Base-by-base conservation (phyloP, 2,329 filamentous ascomycete genomes). In the Beauveria medogensis region DNA sequence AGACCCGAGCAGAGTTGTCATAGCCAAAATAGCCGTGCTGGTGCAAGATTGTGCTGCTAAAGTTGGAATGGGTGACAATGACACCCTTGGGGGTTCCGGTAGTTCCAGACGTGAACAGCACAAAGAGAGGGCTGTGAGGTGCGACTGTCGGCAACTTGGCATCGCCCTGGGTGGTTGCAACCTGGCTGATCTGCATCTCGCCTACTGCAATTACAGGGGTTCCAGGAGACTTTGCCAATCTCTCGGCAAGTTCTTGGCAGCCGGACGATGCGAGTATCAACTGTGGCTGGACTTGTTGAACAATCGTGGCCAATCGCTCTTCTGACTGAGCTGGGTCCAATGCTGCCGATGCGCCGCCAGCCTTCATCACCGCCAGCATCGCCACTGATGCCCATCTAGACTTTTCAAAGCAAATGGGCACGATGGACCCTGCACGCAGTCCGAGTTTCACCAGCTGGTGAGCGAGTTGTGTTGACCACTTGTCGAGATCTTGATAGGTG, bases 311-410 rank as follows among this genome's bases (percentile, higher is more conserved):
- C 41, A 65, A 60, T 2, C 62, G 60, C 4, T 65, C 43, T n/a
- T 60, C 52, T 0, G 67, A 62, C 3, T 63, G 61, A 10, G 62
- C 60, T 30, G 66, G 67, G 55, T 72, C 71, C 14, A 74, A 61
- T 16, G 68, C 68, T 1, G 71, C 69, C 20, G 72, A 72, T 0
- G 69, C 71, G 3, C 67, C 72, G 2, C 72, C 73, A 0, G 71
- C 63, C 56, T 71, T 72, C 54, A 72, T 67, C 5, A 72, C 63
- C 0, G 65, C 72, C 0, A 74, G 52, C 60, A 73, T 70, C 4
- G 66, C 65, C 3, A 73, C 67, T 0, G 69, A 57, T 2, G 67
- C 65, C 65, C 65, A 68, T 2, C 58, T 58, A 0, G 67, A 70
- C 52, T 72, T 73, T 22, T 71, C 67, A 18, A 70, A 68, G 44